These are phyloP conservation scores for Boletus sensibilis DNA, from an alignment of 768 basidiomycete genomes.

Conservation along the genomic window DNA sequence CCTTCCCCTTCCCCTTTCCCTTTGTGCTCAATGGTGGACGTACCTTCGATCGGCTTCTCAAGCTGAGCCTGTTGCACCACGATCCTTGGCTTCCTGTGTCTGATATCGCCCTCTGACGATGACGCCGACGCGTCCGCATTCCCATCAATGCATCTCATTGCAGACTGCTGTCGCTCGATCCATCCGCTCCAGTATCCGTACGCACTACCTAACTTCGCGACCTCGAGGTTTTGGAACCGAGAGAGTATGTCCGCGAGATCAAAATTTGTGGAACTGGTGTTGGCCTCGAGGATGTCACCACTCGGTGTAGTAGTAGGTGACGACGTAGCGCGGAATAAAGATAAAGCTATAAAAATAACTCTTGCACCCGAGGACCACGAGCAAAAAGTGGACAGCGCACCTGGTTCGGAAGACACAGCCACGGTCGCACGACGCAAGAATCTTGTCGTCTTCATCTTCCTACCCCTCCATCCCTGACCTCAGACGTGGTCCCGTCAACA, in stretches of 20 bases:
- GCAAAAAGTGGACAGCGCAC: not conserved
- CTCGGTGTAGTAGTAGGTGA: not conserved
- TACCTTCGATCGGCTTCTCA: constrained; percentile 4
- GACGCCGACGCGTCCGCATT: not conserved
- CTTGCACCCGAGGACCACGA: not conserved
- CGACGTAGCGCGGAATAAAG: not conserved
- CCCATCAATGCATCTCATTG: not conserved
- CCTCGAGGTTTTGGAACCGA: constrained; percentile 35
- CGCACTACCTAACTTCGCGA: constrained; percentile 40
- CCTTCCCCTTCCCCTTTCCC: constrained; percentile 22
- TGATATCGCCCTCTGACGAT: not conserved
- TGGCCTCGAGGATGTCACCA: not conserved
- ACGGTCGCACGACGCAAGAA: constrained; percentile 8
- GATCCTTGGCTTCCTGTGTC: constrained; percentile 14
- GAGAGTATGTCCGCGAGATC: constrained; percentile 27
- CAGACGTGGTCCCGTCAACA: not conserved
- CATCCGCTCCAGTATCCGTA: constrained; percentile 41
- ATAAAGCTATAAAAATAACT: not conserved
- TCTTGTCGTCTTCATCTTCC: constrained; percentile 29
- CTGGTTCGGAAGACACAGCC: not conserved
- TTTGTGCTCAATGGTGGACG: not conserved
- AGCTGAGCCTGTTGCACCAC: constrained; percentile 10
- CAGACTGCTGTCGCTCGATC: constrained; percentile 10
- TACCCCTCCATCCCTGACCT: constrained; percentile 1
- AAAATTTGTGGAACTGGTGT: not conserved